These are phyloP conservation scores for Pichia heedii DNA, from an alignment of 805 yeast genomes.

Conservation along the genomic window DNA sequence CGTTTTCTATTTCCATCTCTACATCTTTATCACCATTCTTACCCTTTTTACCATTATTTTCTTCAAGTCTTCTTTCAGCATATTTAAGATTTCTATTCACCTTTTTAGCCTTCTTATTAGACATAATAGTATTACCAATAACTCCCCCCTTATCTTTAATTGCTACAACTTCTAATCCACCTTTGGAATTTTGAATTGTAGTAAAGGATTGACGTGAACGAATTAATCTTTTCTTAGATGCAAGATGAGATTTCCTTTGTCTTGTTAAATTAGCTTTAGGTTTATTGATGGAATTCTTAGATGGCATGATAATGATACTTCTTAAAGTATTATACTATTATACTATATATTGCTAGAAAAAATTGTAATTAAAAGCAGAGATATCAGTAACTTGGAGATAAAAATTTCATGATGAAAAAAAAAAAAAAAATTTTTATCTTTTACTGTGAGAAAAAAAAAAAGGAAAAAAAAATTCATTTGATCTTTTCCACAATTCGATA, in stretches of 20 bases:
- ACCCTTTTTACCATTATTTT: slow-evolving; percentile 14
- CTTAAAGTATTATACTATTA: background rate
- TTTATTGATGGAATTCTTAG: slow-evolving; percentile 72
- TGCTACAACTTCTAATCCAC: slow-evolving; percentile 32
- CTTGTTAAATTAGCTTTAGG: slow-evolving; percentile 54
- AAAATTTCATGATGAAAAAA: background rate
- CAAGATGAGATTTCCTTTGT: slow-evolving; percentile 36
- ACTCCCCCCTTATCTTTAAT: slow-evolving; percentile 27
- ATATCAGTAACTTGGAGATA: background rate
- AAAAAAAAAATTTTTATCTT: background rate
- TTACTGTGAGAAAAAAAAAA: background rate
- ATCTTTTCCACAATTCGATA: too few species aligned
- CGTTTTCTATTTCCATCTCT: slow-evolving; percentile 32
- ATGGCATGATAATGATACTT: slow-evolving; percentile 49
- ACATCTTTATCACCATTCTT: slow-evolving; percentile 34
- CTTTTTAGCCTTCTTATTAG: slow-evolving; percentile 72
- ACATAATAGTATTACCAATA: slow-evolving; percentile 51
- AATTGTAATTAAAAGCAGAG: background rate
- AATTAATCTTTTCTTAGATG: slow-evolving; percentile 45
- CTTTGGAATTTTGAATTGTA: slow-evolving; percentile 7
- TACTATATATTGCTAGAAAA: too few species aligned
- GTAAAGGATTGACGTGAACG: slow-evolving; percentile 16
- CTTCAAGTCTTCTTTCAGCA: slow-evolving; percentile 40
- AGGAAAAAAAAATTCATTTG: too few species aligned
- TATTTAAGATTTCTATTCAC: slow-evolving; percentile 72